Base-by-base conservation (phyloP, 352 stramenopile genomes). In the Pythium dissotocum region DNA sequence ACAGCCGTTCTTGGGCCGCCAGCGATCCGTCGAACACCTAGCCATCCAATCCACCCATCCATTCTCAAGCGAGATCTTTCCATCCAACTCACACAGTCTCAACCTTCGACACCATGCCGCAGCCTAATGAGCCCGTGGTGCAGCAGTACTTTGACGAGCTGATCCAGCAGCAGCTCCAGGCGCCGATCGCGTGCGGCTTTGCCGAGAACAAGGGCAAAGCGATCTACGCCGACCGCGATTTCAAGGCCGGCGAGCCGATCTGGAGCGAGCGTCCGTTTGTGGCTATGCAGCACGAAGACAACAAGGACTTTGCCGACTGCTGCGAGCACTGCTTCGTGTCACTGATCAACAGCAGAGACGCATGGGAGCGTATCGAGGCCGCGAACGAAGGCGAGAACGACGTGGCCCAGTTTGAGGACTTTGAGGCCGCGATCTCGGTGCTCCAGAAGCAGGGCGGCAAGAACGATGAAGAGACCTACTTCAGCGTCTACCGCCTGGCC, bases 311-410 rank as follows among this genome's bases (percentile, higher is more conserved):
- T 61, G 78, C 90, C 26, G 81, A 89, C 65, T 89, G 79, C 64
- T 94, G 86, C 63, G 84, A 87, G 60, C 86, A 91, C 61, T 94
- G 86, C 77, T 91, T 91, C 61, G 82, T 91, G 58, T 82, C 80
- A 60, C 73, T 91, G 28, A 85, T 91, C 66, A 79, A 90, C 73
- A 85, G 70, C 67, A 79, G 81, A 53, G 73, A 75, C 18, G 77
- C 71, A 49, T 92, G 84, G 84, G 77, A 83, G 13, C 72, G 82
- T 28, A 79, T 90, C 53, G 53, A 87, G 44, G 57, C 77, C 48
- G 65, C 72, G 57, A 82, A 84, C n/a, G 71, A 70, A 10, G 55
- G 48, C 48, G 55, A 73, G 54, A 78, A 86, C 30, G 71, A 79
- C 57, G 71, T 77, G 9, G 83, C 81, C 52, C 79, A 67, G 21